Base-by-base conservation (phyloP, 2,329 filamentous ascomycete species). In the Ceratocystiopsis sp. region DNA sequence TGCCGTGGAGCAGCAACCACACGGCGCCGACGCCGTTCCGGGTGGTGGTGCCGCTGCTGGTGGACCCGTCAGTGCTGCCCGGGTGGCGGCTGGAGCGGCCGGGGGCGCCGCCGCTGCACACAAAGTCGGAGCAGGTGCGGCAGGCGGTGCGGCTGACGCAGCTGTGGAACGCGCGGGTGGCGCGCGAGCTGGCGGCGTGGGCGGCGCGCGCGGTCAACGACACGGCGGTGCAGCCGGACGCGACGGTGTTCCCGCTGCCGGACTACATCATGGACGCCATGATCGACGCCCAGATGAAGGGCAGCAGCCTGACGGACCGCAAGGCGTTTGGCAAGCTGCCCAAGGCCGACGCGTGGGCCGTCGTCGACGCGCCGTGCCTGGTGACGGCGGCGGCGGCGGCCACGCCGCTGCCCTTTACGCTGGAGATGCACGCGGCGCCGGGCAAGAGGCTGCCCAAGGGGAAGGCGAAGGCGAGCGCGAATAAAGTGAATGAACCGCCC, bases 41-140 rank as follows among this genome's bases (percentile, higher is more conserved):
- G 2, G 54, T 76, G 17, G 50, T 76, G 11, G 57, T 75, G 13
- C 70, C 73, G 0, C 58, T 61, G 35, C 53, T 73, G 3, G 62
- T 73, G 42, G 73, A 76, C 50, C 61, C 71, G 3, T 68, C 70
- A 0, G 53, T 76, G 1, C 58, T 67, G 0, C 72, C 73, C 0
- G 71, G 67, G 2, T 77, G 72, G 66, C 54, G 61, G 8, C 53
- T 53, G 4, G 57, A 57, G 11, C 63, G 71, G 3, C 61, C 62
- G 0, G 42, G 52, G 2, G 62, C 68, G 1, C 60, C 66, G 1
- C 49, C 45, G 14, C 67, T 67, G 12, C 68, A 71, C 49, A 64
- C 58, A 14, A 60, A 61, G 35, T 61, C 65, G 2, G 69, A 73
- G 48, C 66, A 75, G 48, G 58, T 71, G 50, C 68, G 68, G 45